phyloP scores from a whole-genome alignment of 192 early-diverging fungal genomes.

The Cladochytrium replicatum region DNA sequence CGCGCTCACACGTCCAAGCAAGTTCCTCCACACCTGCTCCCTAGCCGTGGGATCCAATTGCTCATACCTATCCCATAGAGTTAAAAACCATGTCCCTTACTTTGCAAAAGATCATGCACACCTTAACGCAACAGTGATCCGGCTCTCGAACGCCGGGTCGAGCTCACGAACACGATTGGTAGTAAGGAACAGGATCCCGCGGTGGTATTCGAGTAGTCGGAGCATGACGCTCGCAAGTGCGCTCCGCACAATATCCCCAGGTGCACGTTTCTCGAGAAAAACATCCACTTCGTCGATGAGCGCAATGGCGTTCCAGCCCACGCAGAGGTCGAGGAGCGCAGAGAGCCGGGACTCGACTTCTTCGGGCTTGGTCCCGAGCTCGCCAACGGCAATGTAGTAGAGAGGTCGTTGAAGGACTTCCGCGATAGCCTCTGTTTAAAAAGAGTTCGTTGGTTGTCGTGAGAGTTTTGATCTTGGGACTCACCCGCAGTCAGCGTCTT shows the following conservation, averaged over 20 bases:
- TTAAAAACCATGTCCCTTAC: too few species aligned
- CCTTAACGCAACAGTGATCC: slow-evolving; percentile 42
- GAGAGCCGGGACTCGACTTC: slow-evolving; percentile 38
- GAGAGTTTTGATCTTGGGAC: background rate
- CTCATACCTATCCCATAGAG: too few species aligned
- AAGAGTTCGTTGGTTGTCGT: too few species aligned
- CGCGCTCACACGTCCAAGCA: slow-evolving; percentile 21
- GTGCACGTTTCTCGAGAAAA: slow-evolving; percentile 41
- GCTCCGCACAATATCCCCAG: slow-evolving; percentile 40
- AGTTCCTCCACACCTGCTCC: slow-evolving; percentile 38
- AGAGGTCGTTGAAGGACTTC: slow-evolving; percentile 42
- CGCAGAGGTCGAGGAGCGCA: slow-evolving; percentile 41
- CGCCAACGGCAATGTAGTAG: slow-evolving; percentile 52
- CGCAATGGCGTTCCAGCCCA: slow-evolving; percentile 43
- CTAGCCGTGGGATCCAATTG: slow-evolving; percentile 27
- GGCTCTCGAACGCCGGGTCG: slow-evolving; percentile 43
- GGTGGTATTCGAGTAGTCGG: slow-evolving; percentile 49
- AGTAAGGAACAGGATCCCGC: slow-evolving; percentile 52
- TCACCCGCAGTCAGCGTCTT: background rate
- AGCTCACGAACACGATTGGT: slow-evolving; percentile 52
- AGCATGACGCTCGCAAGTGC: slow-evolving; percentile 50
- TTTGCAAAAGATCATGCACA: too few species aligned
- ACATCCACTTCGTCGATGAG: slow-evolving; percentile 52
- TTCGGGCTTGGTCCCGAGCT: slow-evolving; percentile 44
- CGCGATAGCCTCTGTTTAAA: slow-evolving; percentile 49